Evolutionary conservation across 2,329 filamentous ascomycete genomes (phyloP).

Genomic region (Cordyceps cicadae): DNA sequence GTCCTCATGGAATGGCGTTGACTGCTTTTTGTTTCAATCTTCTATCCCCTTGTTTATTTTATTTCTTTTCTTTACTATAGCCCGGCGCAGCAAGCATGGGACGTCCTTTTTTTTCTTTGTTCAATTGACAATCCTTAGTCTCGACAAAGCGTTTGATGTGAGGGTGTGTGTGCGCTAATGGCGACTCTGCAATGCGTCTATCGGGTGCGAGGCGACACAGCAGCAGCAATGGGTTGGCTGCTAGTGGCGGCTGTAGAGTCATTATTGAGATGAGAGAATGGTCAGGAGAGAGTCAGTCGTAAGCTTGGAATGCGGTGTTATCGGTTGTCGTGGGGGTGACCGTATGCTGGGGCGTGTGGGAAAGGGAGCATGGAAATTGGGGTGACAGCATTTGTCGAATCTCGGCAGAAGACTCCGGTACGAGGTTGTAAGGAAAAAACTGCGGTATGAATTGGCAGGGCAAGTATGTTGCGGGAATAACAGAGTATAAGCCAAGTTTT

Average conservation of each 20-base stretch:
- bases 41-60: background rate
- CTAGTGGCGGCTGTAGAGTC: background rate
- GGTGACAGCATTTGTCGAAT: background rate
- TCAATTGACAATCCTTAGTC: conserved; percentile 4
- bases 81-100: conserved; percentile 9
- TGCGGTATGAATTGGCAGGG: background rate
- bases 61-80: conserved; percentile 3
- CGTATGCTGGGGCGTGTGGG: background rate
- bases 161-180: background rate
- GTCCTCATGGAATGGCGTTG: conserved; percentile 9
- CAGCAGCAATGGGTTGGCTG: too few species aligned
- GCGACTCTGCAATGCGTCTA: background rate
- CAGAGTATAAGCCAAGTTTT: too few species aligned
- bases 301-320: too few species aligned
- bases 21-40: background rate
- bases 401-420: too few species aligned
- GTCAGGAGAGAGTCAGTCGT: too few species aligned
- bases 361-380: background rate
- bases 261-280: background rate
- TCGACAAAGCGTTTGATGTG: background rate
- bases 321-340: too few species aligned
- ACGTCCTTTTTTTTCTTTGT: conserved; percentile 1
- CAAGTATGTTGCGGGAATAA: too few species aligned
- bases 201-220: background rate
- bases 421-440: background rate